Conservation (phyloP, 768 basidiomycete species). For the Calocera viscosa region DNA sequence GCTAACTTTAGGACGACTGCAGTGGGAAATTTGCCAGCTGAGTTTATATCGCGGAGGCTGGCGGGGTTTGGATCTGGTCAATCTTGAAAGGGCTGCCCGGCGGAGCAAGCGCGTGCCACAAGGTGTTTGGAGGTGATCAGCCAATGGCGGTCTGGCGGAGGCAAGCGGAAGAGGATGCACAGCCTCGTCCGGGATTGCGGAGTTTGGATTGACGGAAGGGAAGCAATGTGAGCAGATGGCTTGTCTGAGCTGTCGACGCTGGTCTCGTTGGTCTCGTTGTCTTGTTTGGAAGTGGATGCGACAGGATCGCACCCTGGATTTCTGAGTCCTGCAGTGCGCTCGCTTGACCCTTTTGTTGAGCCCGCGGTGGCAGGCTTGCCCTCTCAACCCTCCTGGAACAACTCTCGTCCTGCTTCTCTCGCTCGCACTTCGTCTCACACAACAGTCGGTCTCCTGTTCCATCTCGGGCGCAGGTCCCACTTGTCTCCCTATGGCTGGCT, state of each 20-base stretch:
- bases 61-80: neutral
- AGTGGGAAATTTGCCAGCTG: neutral
- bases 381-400: no score
- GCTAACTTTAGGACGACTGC: no score
- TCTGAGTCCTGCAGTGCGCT: no score
- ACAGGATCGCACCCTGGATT: constrained; percentile 3
- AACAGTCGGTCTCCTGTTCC: no score
- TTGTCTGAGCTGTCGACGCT: neutral
- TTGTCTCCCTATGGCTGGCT: no score
- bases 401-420: no score
- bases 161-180: neutral
- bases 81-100: neutral
- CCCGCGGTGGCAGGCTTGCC: neutral
- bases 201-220: neutral
- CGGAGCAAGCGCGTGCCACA: neutral
- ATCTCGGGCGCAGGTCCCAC: no score
- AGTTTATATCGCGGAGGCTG: neutral
- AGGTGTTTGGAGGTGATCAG: neutral
- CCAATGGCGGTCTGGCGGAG: neutral
- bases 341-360: no score
- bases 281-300: neutral
- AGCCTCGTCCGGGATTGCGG: neutral
- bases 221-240: neutral
- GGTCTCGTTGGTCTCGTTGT: neutral
- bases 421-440: no score